Conservation (phyloP, 2,329 filamentous ascomycete species). For the Nemania abortiva region DNA sequence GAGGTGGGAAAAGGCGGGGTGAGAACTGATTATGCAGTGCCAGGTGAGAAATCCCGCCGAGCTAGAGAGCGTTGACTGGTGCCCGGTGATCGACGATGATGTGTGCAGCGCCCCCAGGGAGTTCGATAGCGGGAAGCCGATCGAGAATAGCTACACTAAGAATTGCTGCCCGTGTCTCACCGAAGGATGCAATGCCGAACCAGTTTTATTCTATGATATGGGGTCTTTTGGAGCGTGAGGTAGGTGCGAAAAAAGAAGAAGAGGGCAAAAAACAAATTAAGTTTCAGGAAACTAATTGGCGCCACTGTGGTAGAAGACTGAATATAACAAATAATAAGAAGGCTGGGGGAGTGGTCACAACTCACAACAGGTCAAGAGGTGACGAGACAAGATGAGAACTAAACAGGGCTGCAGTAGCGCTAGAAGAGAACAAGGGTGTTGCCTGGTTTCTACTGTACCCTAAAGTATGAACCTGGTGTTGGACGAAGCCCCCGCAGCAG, state of each 20-base stretch:
- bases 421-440: slow-evolving; percentile 12
- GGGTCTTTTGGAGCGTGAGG: background rate
- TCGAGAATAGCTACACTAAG: slow-evolving; percentile 5
- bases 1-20: slow-evolving; percentile 31
- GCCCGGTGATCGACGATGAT: slow-evolving; percentile 5
- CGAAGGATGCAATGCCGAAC: no score
- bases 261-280: background rate
- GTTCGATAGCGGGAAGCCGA: background rate
- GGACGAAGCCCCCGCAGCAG: background rate
- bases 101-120: background rate
- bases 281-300: background rate
- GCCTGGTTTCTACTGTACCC: slow-evolving; percentile 19
- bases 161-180: no score
- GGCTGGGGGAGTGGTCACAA: slow-evolving; percentile 22
- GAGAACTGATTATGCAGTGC: background rate
- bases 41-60: background rate
- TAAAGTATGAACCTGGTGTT: background rate
- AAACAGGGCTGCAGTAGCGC: slow-evolving; percentile 27
- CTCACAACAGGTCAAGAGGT: no score
- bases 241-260: background rate
- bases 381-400: background rate
- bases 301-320: background rate
- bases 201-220: no score
- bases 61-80: background rate
- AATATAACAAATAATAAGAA: slow-evolving; percentile 20